Percentiles rank a stretch among this genome's conserved stretches.
Evolutionary conservation across 176 grass and related monocot genomes (phyloP).

Genomic region (Echinochloa phyllopogon): DNA sequence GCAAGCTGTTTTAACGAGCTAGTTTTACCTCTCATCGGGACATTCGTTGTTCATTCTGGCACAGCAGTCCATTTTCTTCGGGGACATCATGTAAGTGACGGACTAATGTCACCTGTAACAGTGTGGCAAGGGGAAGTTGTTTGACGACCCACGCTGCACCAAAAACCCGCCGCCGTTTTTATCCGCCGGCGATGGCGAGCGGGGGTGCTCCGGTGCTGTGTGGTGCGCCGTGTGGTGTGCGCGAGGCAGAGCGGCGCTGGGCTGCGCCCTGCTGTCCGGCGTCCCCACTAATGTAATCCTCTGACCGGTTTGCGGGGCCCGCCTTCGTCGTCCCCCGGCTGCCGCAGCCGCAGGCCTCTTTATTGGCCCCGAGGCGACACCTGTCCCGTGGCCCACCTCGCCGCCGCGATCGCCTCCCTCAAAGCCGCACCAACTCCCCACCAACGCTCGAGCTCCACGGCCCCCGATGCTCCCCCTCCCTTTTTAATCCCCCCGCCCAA

Average conservation of each 20-base stretch:
- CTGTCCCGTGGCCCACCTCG: constrained; percentile 48
- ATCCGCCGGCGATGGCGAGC: not conserved
- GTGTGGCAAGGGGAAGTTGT: not conserved
- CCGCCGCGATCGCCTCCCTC: constrained; percentile 59
- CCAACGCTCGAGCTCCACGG: not conserved
- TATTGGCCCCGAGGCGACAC: constrained; percentile 60
- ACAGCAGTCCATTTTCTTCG: no score
- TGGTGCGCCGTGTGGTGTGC: constrained; percentile 19
- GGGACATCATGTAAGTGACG: not conserved
- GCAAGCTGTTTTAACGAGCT: no score
- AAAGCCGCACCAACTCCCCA: constrained; percentile 48
- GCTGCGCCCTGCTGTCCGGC: constrained; percentile 19
- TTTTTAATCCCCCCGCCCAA: not conserved
- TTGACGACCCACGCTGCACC: not conserved
- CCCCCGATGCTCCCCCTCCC: not conserved
- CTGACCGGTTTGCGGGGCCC: constrained; percentile 19
- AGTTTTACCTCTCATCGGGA: no score
- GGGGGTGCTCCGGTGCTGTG: no score
- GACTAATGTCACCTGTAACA: not conserved
- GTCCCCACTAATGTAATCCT: constrained; percentile 4
- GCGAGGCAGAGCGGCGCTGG: not conserved
- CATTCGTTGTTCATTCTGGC: not conserved
- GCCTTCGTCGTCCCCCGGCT: constrained; percentile 36
- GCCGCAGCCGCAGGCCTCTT: constrained; percentile 24
- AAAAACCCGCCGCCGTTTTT: not conserved